These are phyloP conservation scores for Bipolaris sorokiniana DNA, from an alignment of 2,329 filamentous ascomycete species.

Conservation along the genomic window DNA sequence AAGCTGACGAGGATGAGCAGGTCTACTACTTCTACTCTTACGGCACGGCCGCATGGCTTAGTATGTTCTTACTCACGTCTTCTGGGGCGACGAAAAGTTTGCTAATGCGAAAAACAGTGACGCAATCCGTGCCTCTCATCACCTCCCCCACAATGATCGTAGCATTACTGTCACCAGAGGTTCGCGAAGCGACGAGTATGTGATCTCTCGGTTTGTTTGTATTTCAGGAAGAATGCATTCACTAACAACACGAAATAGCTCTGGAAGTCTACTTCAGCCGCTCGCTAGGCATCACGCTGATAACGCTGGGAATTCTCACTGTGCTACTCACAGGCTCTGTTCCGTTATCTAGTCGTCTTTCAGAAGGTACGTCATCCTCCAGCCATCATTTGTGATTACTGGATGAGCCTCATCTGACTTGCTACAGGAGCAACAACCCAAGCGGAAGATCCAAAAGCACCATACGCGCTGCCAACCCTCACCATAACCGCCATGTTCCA, in stretches of 20 bases:
- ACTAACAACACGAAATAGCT: slow-evolving; percentile 45
- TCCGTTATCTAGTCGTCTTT: slow-evolving; percentile 63
- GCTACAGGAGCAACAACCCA: slow-evolving; percentile 44
- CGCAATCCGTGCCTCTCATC: slow-evolving; percentile 61
- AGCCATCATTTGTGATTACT: background rate
- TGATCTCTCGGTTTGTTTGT: background rate
- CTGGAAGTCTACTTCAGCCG: slow-evolving; percentile 78
- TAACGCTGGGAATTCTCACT: slow-evolving; percentile 68
- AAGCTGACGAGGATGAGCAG: slow-evolving; percentile 35
- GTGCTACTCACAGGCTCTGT: slow-evolving; percentile 73
- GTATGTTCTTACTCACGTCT: slow-evolving; percentile 17
- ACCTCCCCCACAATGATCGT: slow-evolving; percentile 66
- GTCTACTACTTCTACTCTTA: slow-evolving; percentile 54
- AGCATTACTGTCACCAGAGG: slow-evolving; percentile 63
- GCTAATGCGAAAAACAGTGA: slow-evolving; percentile 32
- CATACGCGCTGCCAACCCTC: slow-evolving; percentile 67
- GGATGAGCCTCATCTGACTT: background rate
- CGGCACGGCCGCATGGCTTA: slow-evolving; percentile 53
- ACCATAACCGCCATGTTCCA: slow-evolving; percentile 73
- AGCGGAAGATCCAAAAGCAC: slow-evolving; percentile 46
- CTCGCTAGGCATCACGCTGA: slow-evolving; percentile 69
- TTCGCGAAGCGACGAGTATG: slow-evolving; percentile 61
- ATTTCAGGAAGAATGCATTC: background rate
- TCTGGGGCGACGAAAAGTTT: background rate
- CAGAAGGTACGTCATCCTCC: slow-evolving; percentile 30